Base-by-base conservation (phyloP, 1,284 basidiomycete genomes). In the Testicularia cyperi region DNA sequence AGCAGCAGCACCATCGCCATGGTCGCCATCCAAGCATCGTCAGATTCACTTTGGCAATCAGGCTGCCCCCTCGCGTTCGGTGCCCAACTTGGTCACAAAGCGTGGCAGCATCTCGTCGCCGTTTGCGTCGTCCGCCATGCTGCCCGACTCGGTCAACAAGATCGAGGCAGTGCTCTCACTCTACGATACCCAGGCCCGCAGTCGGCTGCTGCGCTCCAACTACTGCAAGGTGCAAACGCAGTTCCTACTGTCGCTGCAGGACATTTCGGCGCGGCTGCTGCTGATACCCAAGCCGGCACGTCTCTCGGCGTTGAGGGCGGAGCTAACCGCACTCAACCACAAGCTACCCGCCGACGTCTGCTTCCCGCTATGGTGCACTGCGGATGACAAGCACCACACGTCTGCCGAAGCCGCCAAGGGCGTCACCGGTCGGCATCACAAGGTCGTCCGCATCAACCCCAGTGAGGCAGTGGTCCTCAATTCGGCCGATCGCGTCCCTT, bases 381-480 rank as follows among this genome's bases (percentile, higher is more conserved):
- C 65, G 13, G 65, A 65, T 37, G 42, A 45, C 29, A 57, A 62
- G 13, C 21, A 34, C 24, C 36, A 25, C 29, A 28, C 23, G 34
- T 51, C 31, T 20, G 29, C 5, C 16, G 22, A 6, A 13, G 15
- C 12, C 21, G 23, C 8, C 16, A 12, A 9, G 35, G 40, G 21
- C 33, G 18, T 44, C 26, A n/a, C 31, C 79, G 10, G 77, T 78
- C 68, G 66, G 68, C 94, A 99, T 75, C 92, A 97, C 74, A 86
- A 91, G 27, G 91, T 99, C 42, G 90, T 98, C 30, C 86, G 95
- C 65, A 95, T 99, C 77, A 92, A 92, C 14, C 94, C 95, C 3
- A 90, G 92, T 18, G 95, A 99, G 80, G 90, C 90, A 31, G 95
- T 98, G 25, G 95, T 98, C 5, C 84, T 99, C 34, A 99, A 99